These are phyloP conservation scores for Chlorencoelia australis DNA, from an alignment of 2,329 filamentous ascomycete species.

Conservation along the genomic window DNA sequence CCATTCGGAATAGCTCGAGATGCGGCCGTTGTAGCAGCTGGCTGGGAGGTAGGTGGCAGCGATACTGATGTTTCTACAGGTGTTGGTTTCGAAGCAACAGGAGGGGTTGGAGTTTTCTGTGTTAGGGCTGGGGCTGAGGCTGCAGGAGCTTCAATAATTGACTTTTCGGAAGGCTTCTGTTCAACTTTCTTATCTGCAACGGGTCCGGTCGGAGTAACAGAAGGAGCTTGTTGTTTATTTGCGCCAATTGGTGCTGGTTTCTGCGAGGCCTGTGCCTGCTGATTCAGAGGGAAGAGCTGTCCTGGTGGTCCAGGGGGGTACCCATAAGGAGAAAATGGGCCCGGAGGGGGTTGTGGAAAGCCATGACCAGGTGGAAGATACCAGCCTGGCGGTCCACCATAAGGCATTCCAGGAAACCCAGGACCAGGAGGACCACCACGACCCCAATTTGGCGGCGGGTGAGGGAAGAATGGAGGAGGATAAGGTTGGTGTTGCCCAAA, in stretches of 20 bases:
- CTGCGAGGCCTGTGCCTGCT: constrained; percentile 19
- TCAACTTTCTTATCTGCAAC: constrained; percentile 24
- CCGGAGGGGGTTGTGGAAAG: constrained; percentile 55
- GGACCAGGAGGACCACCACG: constrained; percentile 47
- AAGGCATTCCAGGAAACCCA: constrained; percentile 65
- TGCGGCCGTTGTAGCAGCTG: constrained; percentile 7
- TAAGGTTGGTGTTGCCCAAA: constrained; percentile 33
- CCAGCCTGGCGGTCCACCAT: constrained; percentile 66
- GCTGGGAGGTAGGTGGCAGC: constrained; percentile 13
- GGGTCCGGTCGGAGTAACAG: constrained; percentile 29
- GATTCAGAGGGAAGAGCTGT: constrained; percentile 42
- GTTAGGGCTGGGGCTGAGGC: constrained; percentile 29
- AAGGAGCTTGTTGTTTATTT: constrained; percentile 38
- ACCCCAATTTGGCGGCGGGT: constrained; percentile 43
- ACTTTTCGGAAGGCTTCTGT: constrained; percentile 45
- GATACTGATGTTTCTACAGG: constrained; percentile 40
- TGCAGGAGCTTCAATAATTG: constrained; percentile 33
- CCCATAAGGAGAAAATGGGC: constrained; percentile 40
- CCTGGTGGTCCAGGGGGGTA: constrained; percentile 54
- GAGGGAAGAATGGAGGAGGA: constrained; percentile 30
- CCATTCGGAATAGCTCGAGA: constrained; percentile 26
- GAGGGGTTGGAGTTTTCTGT: constrained; percentile 47
- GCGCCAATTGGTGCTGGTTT: constrained; percentile 40
- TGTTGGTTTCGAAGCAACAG: constrained; percentile 59
- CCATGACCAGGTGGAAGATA: constrained; percentile 66